Evolutionary conservation across 2,329 filamentous ascomycete species (phyloP).

Genomic region (Ceratocystis cubensis): DNA sequence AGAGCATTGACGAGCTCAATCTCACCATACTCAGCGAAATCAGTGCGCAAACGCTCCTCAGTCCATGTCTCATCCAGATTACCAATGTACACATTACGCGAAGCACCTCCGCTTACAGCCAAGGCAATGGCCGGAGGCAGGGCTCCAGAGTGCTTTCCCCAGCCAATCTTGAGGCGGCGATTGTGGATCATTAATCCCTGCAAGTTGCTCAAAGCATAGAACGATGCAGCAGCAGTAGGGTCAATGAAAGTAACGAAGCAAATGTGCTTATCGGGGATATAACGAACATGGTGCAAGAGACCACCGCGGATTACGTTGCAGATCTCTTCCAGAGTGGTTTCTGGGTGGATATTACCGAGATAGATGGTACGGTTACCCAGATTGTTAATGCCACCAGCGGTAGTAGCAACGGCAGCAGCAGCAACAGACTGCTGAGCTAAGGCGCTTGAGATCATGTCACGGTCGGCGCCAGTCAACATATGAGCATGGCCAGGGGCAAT

Average conservation of each 20-base stretch:
- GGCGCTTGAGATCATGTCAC: slow-evolving; percentile 90
- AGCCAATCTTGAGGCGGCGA: slow-evolving; percentile 91
- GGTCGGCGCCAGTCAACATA: slow-evolving; percentile 88
- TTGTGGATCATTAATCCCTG: slow-evolving; percentile 99
- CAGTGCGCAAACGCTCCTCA: slow-evolving; percentile 86
- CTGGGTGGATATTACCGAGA: slow-evolving; percentile 94
- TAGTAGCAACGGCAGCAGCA: slow-evolving; percentile 89
- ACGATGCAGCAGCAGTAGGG: slow-evolving; percentile 90
- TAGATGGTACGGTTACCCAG: slow-evolving; percentile 96
- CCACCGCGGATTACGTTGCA: slow-evolving; percentile 97
- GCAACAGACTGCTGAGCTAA: slow-evolving; percentile 95
- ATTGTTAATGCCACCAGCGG: slow-evolving; percentile 93
- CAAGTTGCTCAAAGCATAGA: slow-evolving; percentile 93
- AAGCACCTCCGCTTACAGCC: slow-evolving; percentile 90
- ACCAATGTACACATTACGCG: slow-evolving; percentile 96
- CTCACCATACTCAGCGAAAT: slow-evolving; percentile 95
- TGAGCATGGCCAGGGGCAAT: slow-evolving; percentile 95
- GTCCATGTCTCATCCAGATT: slow-evolving; percentile 97
- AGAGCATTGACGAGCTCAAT: slow-evolving; percentile 95
- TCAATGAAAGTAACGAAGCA: slow-evolving; percentile 99
- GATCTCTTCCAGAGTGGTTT: slow-evolving; percentile 98
- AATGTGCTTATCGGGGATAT: slow-evolving; percentile 99
- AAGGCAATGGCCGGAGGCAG: slow-evolving; percentile 90
- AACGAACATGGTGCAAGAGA: slow-evolving; percentile 92
- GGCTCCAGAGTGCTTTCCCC: slow-evolving; percentile 97